Evolutionary conservation across 768 basidiomycete genomes (phyloP).

Genomic region (Phaeolepiota aurea): DNA sequence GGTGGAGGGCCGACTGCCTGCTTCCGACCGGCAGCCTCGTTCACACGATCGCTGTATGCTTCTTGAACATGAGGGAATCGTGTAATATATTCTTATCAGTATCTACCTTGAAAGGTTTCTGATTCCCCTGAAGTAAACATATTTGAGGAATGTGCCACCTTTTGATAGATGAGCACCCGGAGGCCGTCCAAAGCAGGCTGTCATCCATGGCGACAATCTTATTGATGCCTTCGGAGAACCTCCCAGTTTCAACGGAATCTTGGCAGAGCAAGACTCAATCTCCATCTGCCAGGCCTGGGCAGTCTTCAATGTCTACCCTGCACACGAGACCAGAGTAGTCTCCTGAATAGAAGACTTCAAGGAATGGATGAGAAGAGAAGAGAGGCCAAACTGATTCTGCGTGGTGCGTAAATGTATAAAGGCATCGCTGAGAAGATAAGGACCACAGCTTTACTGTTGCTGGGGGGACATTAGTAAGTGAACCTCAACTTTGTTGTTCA

Average conservation of each 20-base stretch:
- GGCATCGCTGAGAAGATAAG: slow-evolving; percentile 73
- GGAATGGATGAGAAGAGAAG: slow-evolving; percentile 76
- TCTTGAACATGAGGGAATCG: slow-evolving; percentile 11
- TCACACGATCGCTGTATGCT: slow-evolving; percentile 1
- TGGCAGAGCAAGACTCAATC: slow-evolving; percentile 82
- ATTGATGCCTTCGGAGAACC: slow-evolving; percentile 45
- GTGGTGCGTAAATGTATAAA: slow-evolving; percentile 96
- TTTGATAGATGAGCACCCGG: slow-evolving; percentile 70
- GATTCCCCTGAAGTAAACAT: slow-evolving; percentile 24
- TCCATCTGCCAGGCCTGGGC: slow-evolving; percentile 75
- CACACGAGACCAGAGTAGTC: slow-evolving; percentile 88
- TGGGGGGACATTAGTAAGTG: slow-evolving; percentile 9
- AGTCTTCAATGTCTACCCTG: slow-evolving; percentile 84
- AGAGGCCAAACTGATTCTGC: slow-evolving; percentile 94
- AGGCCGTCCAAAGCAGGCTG: slow-evolving; percentile 83
- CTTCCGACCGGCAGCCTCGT: slow-evolving; percentile 12
- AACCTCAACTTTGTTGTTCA: slow-evolving; percentile 10
- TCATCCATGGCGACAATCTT: slow-evolving; percentile 81
- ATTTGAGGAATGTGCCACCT: slow-evolving; percentile 71
- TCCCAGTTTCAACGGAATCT: slow-evolving; percentile 35
- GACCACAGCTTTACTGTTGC: slow-evolving; percentile 95
- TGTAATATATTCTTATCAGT: slow-evolving; percentile 1
- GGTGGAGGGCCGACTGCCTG: slow-evolving; percentile 20
- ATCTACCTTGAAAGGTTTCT: neutral
- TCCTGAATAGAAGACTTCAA: slow-evolving; percentile 90